A percentile compares a stretch with the other conserved stretches of the same genome.
Conservation (phyloP, 1,284 basidiomycete genomes). For the Fomitopsis palustris region DNA sequence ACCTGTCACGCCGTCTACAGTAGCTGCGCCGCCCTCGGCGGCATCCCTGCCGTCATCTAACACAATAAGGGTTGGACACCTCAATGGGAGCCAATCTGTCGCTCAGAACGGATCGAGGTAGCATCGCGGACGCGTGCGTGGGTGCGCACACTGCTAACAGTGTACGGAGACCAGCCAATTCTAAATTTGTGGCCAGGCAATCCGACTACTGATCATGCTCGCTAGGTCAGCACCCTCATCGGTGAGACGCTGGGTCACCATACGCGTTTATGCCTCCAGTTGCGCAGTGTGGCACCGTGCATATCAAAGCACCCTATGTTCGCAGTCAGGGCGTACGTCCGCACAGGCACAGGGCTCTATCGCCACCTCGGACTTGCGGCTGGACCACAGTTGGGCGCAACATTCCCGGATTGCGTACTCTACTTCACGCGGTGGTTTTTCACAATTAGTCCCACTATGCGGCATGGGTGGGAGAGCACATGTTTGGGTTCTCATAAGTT, state of each 20-base stretch:
- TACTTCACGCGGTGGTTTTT: not conserved
- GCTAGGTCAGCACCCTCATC: not conserved
- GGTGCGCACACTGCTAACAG: not conserved
- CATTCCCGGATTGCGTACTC: not conserved
- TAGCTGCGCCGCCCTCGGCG: conserved; percentile 6
- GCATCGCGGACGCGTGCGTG: not conserved
- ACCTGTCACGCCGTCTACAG: conserved; percentile 11
- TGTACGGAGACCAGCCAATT: not conserved
- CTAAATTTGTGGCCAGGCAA: not conserved
- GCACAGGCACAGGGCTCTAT: not conserved
- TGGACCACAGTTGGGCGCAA: not conserved
- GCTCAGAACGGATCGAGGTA: not conserved
- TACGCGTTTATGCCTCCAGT: not conserved
- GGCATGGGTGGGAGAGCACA: not conserved
- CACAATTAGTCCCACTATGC: not conserved
- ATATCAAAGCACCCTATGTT: not conserved
- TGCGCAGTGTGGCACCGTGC: not conserved
- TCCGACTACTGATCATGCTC: not conserved
- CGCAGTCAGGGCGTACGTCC: not conserved
- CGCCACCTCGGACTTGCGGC: not conserved
- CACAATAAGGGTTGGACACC: not conserved
- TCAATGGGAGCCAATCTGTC: not conserved
- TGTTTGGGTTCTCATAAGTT: not conserved
- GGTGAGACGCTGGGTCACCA: not conserved
- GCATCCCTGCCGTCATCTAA: conserved; percentile 10